Conservation (phyloP, 208 protist genomes). For the Jaenimonas drosophilae region DNA sequence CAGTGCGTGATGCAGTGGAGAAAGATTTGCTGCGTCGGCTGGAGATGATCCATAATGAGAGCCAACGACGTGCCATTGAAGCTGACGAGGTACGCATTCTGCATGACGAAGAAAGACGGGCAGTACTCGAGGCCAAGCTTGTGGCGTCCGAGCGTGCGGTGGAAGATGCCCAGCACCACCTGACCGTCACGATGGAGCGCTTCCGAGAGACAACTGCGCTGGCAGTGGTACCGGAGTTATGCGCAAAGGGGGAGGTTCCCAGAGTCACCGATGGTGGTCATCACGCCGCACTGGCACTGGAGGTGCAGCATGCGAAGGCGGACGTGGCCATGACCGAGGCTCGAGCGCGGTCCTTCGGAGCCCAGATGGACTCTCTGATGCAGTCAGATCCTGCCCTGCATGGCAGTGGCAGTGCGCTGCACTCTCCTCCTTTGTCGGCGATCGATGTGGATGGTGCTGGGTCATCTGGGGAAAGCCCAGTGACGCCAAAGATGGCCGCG, state of each 20-base stretch:
- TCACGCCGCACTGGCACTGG: constrained; percentile 18
- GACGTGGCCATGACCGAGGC: too few species aligned
- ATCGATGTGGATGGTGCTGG: too few species aligned
- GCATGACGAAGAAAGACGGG: constrained; percentile 33
- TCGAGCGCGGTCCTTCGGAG: too few species aligned
- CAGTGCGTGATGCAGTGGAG: constrained; percentile 24
- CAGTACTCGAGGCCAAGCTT: constrained; percentile 39
- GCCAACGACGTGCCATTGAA: constrained; percentile 24
- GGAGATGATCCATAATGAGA: constrained; percentile 20
- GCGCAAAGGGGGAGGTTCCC: constrained; percentile 28
- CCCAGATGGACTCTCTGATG: too few species aligned
- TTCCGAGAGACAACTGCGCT: constrained; percentile 29
- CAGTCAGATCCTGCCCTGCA: too few species aligned
- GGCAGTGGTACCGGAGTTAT: constrained; percentile 22
- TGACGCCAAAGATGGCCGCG: too few species aligned
- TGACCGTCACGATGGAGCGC: constrained; percentile 19
- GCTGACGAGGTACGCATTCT: constrained; percentile 25
- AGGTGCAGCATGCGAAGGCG: constrained; percentile 12
- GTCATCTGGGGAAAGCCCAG: too few species aligned
- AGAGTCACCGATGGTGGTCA: constrained; percentile 23
- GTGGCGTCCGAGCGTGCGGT: constrained; percentile 38
- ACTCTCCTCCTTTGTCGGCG: too few species aligned
- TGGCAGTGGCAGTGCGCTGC: too few species aligned
- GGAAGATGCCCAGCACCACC: constrained; percentile 32
- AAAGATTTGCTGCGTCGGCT: constrained; percentile 21